These are phyloP conservation scores for Cladosporium cucumerinum DNA, from an alignment of 2,329 filamentous ascomycete genomes.

Conservation along the genomic window DNA sequence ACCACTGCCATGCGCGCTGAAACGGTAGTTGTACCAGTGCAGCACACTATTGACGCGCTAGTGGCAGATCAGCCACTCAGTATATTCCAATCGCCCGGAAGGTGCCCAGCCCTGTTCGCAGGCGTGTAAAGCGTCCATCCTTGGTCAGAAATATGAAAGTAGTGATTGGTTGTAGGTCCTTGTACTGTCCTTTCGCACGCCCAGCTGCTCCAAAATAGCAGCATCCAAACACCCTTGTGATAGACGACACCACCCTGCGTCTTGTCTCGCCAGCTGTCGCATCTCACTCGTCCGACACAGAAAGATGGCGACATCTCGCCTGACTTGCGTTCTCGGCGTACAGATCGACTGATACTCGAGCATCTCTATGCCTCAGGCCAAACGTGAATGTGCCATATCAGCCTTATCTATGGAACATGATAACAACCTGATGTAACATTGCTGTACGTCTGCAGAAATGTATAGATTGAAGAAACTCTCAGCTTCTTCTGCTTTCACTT, in stretches of 20 bases:
- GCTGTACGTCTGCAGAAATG: background rate
- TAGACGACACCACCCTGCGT: constrained; percentile 8
- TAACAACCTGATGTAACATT: background rate
- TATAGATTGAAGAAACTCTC: background rate
- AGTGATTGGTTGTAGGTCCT: background rate
- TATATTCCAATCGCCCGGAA: constrained; percentile 15
- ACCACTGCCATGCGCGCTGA: constrained; percentile 13
- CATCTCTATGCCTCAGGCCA: background rate
- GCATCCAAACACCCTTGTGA: background rate
- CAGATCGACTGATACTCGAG: background rate
- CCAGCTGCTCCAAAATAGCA: background rate
- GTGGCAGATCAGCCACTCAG: constrained; percentile 16
- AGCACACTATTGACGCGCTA: constrained; percentile 14
- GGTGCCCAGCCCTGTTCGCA: constrained; percentile 9
- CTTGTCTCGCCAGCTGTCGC: constrained; percentile 7
- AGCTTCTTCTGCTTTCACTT: background rate
- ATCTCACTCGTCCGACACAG: constrained; percentile 5
- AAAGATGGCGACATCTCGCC: constrained; percentile 12
- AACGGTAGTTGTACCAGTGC: constrained; percentile 14
- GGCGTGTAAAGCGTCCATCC: background rate
- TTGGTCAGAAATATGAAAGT: background rate
- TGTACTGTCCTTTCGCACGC: background rate
- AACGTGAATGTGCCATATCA: background rate
- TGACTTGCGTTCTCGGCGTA: background rate
- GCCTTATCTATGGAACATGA: background rate